phyloP scores from a whole-genome alignment of 805 yeast species.

The Candida awuae region DNA sequence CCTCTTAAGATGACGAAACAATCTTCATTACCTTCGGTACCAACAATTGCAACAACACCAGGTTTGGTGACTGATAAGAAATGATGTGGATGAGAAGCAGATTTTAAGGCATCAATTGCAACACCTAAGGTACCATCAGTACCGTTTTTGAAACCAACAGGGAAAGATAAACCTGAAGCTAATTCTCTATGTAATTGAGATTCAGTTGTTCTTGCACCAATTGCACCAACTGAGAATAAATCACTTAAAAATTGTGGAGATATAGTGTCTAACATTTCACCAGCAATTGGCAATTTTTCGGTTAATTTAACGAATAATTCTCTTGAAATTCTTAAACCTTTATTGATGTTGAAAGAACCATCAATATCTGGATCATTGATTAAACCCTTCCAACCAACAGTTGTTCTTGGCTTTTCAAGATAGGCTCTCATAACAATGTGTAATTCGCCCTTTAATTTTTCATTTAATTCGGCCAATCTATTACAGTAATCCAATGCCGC shows the following conservation, averaged over 20 bases:
- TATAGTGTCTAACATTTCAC: slow-evolving; percentile 96
- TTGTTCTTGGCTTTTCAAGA: slow-evolving; percentile 95
- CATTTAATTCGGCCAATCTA: slow-evolving; percentile 49
- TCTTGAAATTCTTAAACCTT: slow-evolving; percentile 85
- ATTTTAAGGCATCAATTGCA: slow-evolving; percentile 88
- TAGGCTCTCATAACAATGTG: slow-evolving; percentile 95
- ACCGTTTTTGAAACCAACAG: slow-evolving; percentile 97
- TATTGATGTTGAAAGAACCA: slow-evolving; percentile 86
- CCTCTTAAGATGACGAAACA: slow-evolving; percentile 92
- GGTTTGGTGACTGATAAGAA: slow-evolving; percentile 93
- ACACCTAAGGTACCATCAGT: slow-evolving; percentile 94
- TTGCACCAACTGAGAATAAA: slow-evolving; percentile 92
- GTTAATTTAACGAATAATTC: slow-evolving; percentile 80
- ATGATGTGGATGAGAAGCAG: slow-evolving; percentile 90
- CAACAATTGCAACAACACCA: slow-evolving; percentile 92
- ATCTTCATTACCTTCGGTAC: slow-evolving; percentile 88
- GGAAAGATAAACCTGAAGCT: slow-evolving; percentile 95
- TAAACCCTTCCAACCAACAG: slow-evolving; percentile 98
- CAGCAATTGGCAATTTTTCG: slow-evolving; percentile 81
- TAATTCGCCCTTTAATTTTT: slow-evolving; percentile 63
- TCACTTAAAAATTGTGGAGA: slow-evolving; percentile 94
- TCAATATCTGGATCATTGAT: slow-evolving; percentile 96
- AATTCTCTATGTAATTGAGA: slow-evolving; percentile 95
- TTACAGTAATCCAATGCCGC: slow-evolving; percentile 88
- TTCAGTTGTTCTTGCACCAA: slow-evolving; percentile 98